Evolutionary conservation across 1,284 basidiomycete species (phyloP).

Genomic region (Polyporus tsugae): DNA sequence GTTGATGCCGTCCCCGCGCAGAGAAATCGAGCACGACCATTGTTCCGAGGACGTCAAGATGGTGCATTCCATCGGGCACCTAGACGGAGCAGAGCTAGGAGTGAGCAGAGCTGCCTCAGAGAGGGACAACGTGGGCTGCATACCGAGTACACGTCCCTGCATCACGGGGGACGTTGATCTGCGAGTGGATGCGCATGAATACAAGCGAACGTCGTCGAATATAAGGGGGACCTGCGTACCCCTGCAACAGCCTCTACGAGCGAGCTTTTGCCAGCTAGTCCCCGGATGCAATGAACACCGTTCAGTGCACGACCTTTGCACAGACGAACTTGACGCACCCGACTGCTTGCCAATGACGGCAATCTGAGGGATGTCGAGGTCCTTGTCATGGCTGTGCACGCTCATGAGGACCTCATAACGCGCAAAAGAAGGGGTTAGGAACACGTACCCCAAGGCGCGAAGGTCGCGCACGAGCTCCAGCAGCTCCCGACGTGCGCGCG

Average conservation of each 20-base stretch:
- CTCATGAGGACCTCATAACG: too few species aligned
- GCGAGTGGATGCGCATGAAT: neutral
- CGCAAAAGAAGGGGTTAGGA: neutral
- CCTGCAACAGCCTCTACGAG: constrained; percentile 63
- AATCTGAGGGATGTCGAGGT: constrained; percentile 35
- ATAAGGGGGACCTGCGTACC: constrained; percentile 44
- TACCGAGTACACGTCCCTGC: constrained; percentile 67
- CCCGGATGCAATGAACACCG: neutral
- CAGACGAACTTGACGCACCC: constrained; percentile 38
- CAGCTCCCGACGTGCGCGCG: constrained; percentile 51
- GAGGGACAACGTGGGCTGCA: constrained; percentile 2
- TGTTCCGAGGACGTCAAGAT: constrained; percentile 24
- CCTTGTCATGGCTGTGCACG: constrained; percentile 23
- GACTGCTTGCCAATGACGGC: constrained; percentile 40
- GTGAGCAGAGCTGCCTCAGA: neutral
- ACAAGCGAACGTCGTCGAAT: neutral
- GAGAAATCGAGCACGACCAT: constrained; percentile 44
- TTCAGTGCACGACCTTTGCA: too few species aligned
- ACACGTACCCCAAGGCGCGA: constrained; percentile 50
- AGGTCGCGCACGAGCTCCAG: constrained; percentile 56
- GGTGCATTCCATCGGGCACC: constrained; percentile 39
- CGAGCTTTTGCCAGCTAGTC: constrained; percentile 51
- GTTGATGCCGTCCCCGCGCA: constrained; percentile 28
- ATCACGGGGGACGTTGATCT: constrained; percentile 68
- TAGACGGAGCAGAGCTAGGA: neutral